Conservation (phyloP, 2,329 filamentous ascomycete species). For the Trichoderma gracile region DNA sequence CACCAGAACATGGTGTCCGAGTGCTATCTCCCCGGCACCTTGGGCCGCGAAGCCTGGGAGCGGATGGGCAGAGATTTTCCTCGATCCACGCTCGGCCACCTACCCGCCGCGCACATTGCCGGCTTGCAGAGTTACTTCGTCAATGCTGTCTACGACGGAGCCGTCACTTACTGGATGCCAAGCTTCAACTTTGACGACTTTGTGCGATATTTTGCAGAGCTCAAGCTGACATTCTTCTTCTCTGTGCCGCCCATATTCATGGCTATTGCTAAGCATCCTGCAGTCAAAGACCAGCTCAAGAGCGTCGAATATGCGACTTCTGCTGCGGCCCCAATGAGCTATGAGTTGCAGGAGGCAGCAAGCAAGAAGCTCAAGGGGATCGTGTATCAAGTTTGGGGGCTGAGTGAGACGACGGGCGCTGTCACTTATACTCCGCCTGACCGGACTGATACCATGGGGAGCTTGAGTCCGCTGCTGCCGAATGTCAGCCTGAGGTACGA, state of each 20-base stretch:
- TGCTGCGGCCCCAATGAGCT: constrained; percentile 59
- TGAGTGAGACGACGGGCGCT: constrained; percentile 56
- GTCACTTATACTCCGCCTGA: constrained; percentile 49
- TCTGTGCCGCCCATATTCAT: constrained; percentile 63
- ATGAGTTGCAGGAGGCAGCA: constrained; percentile 54
- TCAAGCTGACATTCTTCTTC: constrained; percentile 56
- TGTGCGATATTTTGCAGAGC: constrained; percentile 51
- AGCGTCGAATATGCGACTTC: constrained; percentile 49
- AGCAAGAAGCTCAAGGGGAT: constrained; percentile 50
- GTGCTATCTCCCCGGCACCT: constrained; percentile 36
- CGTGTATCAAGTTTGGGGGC: constrained; percentile 58
- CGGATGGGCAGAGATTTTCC: constrained; percentile 34
- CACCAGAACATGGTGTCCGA: constrained; percentile 48
- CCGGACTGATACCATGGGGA: constrained; percentile 47
- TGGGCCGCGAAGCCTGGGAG: constrained; percentile 36
- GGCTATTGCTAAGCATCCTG: constrained; percentile 57
- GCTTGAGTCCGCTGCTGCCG: constrained; percentile 41
- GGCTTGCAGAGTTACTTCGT: constrained; percentile 49
- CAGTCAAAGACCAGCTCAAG: constrained; percentile 58
- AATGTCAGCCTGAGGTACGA: constrained; percentile 35
- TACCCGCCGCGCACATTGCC: constrained; percentile 50
- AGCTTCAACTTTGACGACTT: constrained; percentile 59
- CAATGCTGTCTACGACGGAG: constrained; percentile 45
- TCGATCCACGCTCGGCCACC: constrained; percentile 44
- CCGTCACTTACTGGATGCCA: constrained; percentile 62